Percentiles rank a stretch among this genome's conserved stretches.
Conservation (phyloP, 106 monocot species). For the Triglochin maritima region DNA sequence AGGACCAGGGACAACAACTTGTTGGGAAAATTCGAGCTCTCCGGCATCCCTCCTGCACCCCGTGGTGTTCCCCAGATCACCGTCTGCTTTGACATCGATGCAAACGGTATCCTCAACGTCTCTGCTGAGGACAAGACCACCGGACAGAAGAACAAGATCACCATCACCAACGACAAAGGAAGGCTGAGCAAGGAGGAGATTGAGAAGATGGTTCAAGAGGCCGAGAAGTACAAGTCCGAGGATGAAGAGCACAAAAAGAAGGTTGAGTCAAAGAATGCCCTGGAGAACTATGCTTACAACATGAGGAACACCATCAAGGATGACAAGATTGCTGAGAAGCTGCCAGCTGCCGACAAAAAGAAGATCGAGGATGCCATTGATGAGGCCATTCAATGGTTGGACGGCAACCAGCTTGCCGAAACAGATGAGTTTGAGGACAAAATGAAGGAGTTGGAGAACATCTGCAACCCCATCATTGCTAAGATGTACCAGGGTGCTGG, state of each 20-base stretch:
- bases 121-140: constrained; percentile 11
- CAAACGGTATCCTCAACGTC: constrained; percentile 6
- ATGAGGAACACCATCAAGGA: constrained; percentile 3
- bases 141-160: constrained; percentile 11
- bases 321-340: background rate
- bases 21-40: no score
- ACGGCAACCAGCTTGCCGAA: constrained; percentile 14
- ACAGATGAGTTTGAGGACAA: constrained; percentile 9
- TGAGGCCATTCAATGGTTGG: constrained; percentile 2
- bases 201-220: no score
- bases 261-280: background rate
- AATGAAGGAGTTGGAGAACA: constrained; percentile 16
- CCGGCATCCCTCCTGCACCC: no score
- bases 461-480: constrained; percentile 18
- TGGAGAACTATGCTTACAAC: constrained; percentile 5
- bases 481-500: constrained; percentile 15
- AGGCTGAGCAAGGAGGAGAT: constrained; percentile 11
- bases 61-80: no score
- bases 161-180: constrained; percentile 13
- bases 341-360: background rate
- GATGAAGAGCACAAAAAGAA: constrained; percentile 1
- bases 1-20: no score
- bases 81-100: background rate
- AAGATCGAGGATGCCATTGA: constrained; percentile 5
- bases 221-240: no score